Percentiles rank a stretch among this genome's conserved stretches.
These are phyloP conservation scores for Craspedostauros australis DNA, from an alignment of 108 stramenopile genomes.

Conservation along the genomic window DNA sequence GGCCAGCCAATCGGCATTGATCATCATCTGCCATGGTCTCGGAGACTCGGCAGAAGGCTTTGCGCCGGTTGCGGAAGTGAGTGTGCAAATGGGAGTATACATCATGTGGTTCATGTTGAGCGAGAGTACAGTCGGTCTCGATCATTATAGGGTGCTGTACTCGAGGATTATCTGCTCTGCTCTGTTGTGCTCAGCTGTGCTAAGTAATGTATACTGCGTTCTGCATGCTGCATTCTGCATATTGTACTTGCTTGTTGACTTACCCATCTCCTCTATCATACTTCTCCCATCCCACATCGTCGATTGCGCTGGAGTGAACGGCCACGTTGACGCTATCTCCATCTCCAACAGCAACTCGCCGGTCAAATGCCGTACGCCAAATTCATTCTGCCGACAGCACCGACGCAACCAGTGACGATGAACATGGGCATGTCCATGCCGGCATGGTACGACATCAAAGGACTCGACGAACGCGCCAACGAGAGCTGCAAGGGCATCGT, in stretches of 20 bases:
- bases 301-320: constrained; percentile 49
- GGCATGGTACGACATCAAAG: constrained; percentile 89
- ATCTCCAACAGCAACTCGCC: constrained; percentile 36
- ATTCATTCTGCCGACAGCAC: constrained; percentile 91
- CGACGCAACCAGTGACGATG: constrained; percentile 86
- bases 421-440: constrained; percentile 89
- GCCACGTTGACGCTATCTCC: neutral
- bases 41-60: constrained; percentile 88
- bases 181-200: too few species aligned
- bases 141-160: too few species aligned
- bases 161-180: constrained; percentile 1
- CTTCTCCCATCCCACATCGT: constrained; percentile 13
- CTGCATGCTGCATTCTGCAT: too few species aligned
- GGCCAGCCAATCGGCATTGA: constrained; percentile 57
- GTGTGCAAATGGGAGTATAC: constrained; percentile 16
- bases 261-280: neutral
- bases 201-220: too few species aligned
- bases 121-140: neutral
- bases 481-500: constrained; percentile 85
- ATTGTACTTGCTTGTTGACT: neutral
- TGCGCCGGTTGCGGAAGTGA: constrained; percentile 25
- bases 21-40: constrained; percentile 90
- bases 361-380: constrained; percentile 65
- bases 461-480: constrained; percentile 81
- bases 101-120: neutral